Evolutionary conservation across 768 basidiomycete species (phyloP), one percentile per base, ranked within the genome.

Genomic region (Kwoniella sp.): DNA sequence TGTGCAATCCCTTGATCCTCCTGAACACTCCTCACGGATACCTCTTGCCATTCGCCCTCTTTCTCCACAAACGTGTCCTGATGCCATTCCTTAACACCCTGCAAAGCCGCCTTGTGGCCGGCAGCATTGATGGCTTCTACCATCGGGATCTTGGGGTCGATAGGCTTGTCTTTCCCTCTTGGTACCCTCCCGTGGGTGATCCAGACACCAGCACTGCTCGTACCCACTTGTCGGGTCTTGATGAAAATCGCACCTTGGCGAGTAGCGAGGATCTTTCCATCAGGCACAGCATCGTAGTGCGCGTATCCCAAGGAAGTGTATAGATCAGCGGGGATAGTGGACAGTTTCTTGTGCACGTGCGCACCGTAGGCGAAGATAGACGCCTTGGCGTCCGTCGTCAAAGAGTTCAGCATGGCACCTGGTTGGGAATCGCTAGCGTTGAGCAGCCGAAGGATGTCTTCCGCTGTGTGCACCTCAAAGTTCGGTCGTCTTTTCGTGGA

Each of bases 131-230:
- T 67, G n/a, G 72, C 77, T 23, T 70, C 59, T 1, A 66, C 70
- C 55, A 75, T 70, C 5, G 70, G 69, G 5, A 79, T 61, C 48
- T 77, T 79, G 0, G 77, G 75, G 28, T 72, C 74, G 3, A 79
- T 63, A 0, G 72, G 68, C 26, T 63, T 71, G 23, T 62, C 66
- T 26, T 58, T 65, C 17, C 65, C 66, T 57, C 72, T 73, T 3
- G 75, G 77, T n/a, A 72, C 58, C 55, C 77, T 60, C 50, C 73
- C 77, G 38, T 74, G 73, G 8, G 73, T 76, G 45, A 79, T 73
- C 77, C 77, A 79, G 5, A 77, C 54, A 4, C 67, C 76, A 2
- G 63, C 65, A 29, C 3, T 31, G 4, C 37, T 26, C 25, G 37
- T 63, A n/a, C 56, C 28, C 2, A 28, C 48, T 31, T 48, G 51